Conservation (phyloP, 169 alveolate genomes). For the Eimeria brunetti region DNA sequence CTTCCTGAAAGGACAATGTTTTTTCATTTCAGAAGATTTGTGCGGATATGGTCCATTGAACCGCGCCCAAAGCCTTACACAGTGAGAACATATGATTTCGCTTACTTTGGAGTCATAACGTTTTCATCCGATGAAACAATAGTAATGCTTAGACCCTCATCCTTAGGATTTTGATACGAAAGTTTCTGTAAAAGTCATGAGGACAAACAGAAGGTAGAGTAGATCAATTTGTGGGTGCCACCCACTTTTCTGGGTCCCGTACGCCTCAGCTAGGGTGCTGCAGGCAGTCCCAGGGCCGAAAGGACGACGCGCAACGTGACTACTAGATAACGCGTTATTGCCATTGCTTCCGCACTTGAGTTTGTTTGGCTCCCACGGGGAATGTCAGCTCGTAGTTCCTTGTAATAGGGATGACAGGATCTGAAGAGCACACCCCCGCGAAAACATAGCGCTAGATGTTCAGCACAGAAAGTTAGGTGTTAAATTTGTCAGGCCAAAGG, state of each 20-base stretch:
- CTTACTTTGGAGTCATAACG: constrained; percentile 63
- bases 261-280: not conserved
- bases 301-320: not conserved
- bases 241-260: not conserved
- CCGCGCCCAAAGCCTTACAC: not conserved
- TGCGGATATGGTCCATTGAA: not conserved
- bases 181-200: constrained; percentile 5
- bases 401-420: constrained; percentile 46
- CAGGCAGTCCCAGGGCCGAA: not conserved
- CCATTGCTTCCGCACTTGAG: constrained; percentile 17
- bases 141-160: not conserved
- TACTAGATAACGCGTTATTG: not conserved
- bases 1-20: constrained; percentile 14
- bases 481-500: not conserved
- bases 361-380: constrained; percentile 71
- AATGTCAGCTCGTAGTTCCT: constrained; percentile 51
- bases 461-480: not conserved
- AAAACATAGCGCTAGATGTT: not conserved
- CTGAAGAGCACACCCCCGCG: not conserved
- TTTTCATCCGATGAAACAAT: constrained; percentile 21
- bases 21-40: not conserved
- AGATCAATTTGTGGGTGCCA: not conserved
- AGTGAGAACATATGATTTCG: not conserved
- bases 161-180: constrained; percentile 56
- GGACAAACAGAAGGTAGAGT: not conserved